Conservation (phyloP, 2,329 filamentous ascomycete genomes). For the Dactylellina drechsleri region DNA sequence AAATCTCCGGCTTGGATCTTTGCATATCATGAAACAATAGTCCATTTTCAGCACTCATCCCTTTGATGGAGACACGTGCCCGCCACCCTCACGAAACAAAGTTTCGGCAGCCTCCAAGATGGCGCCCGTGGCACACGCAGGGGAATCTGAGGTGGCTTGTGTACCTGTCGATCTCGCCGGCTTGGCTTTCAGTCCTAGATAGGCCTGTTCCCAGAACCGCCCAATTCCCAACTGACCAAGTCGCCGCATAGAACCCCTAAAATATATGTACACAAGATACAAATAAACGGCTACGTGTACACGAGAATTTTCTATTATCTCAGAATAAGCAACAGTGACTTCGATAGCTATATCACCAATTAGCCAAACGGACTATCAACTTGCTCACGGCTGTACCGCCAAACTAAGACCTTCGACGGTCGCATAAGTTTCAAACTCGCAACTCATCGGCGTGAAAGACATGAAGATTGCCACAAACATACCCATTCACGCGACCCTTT, state of each 20-base stretch:
- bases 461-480: no score
- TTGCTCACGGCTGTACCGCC: no score
- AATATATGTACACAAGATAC: background rate
- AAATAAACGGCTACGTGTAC: background rate
- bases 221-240: constrained; percentile 6
- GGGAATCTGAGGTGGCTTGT: background rate
- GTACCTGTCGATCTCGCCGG: constrained; percentile 9
- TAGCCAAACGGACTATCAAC: background rate
- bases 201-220: constrained; percentile 41
- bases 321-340: background rate
- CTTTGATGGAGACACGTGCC: background rate
- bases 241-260: background rate
- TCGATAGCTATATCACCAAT: constrained; percentile 14
- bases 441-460: no score
- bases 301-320: background rate
- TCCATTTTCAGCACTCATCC: constrained; percentile 10
- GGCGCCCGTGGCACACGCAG: constrained; percentile 1
- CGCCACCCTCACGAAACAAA: background rate
- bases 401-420: background rate
- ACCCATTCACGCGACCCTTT: no score
- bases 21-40: constrained; percentile 51
- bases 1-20: constrained; percentile 19
- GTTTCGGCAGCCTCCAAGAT: constrained; percentile 33
- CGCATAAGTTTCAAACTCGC: no score
- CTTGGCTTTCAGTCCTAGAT: constrained; percentile 12